These are phyloP conservation scores for Ganoderma sinense DNA, from an alignment of 1,284 basidiomycete species.

Conservation along the genomic window DNA sequence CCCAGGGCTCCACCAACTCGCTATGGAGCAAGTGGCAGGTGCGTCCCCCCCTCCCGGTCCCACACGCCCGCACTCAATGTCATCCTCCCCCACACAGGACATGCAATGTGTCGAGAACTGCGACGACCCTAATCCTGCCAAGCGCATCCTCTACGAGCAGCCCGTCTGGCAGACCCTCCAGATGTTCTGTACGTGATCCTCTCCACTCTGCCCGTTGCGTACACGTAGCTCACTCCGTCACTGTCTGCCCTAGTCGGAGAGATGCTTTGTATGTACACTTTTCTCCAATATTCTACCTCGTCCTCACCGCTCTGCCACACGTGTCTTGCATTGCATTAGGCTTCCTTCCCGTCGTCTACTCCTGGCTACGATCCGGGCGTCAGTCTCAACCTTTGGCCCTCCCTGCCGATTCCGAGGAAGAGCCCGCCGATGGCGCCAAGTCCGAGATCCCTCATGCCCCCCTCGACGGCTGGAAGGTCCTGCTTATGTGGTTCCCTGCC, in stretches of 20 bases:
- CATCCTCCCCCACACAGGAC: constrained; percentile 57
- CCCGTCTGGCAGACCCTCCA: constrained; percentile 95
- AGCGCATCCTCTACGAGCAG: constrained; percentile 84
- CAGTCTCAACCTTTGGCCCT: constrained; percentile 61
- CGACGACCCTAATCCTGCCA: constrained; percentile 57
- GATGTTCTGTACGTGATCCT: constrained; percentile 80
- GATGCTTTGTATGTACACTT: constrained; percentile 80
- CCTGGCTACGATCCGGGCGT: constrained; percentile 60
- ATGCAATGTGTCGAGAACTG: constrained; percentile 97
- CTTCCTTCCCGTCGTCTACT: constrained; percentile 84
- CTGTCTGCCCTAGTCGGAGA: constrained; percentile 76
- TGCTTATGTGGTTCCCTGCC: constrained; percentile 89
- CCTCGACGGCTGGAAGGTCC: constrained; percentile 72
- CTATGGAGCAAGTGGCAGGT: constrained; percentile 86
- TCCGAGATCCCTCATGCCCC: constrained; percentile 42
- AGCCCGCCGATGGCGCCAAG: constrained; percentile 39
- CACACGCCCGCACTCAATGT: constrained; percentile 25
- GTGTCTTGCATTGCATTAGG: constrained; percentile 53
- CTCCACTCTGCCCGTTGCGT: constrained; percentile 24
- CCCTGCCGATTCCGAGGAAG: constrained; percentile 56
- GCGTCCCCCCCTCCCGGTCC: constrained; percentile 28
- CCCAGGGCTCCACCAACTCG: constrained; percentile 79
- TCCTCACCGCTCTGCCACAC: constrained; percentile 37
- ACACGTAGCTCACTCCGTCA: constrained; percentile 37
- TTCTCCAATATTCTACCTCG: constrained; percentile 26